Evolutionary conservation across 2,329 filamentous ascomycete species (phyloP), one percentile per base, ranked within the genome.

Genomic region (Cladosporium sphaerospermum): DNA sequence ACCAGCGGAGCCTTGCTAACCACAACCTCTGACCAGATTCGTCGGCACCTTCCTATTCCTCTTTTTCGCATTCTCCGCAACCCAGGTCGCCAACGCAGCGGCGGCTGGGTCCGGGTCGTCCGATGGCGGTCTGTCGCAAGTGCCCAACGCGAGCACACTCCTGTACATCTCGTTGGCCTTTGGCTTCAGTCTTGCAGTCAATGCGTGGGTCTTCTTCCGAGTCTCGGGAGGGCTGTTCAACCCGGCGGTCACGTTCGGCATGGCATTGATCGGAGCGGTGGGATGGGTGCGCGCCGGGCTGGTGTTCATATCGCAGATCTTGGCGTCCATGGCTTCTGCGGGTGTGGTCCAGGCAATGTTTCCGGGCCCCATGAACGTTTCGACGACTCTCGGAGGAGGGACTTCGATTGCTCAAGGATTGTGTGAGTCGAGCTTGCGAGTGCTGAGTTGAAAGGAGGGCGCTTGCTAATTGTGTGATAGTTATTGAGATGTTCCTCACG

Each of bases 401-500:
- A 75, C 74, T 3, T 74, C 73, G 1, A 60, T 75, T 19, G 67
- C 64, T 19, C 71, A 70, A 34, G 75, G 75, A 10, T 59, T 78
- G 3, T 78, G 61, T 62, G 51, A 52, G 59, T 55, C 23, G 23
- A 28, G 23, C 23, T 28, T 28, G 23, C 23, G 7, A 28, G 2
- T 28, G 23, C 23, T 28, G 7, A 28, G 4, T 37, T 32, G 13
- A 4, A 28, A 28, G 4, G 14, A 11, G 7, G 13, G 18, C 31
- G 9, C 18, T n/a, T 5, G 47, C 57, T 61, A 28, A 61, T 39
- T 4, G 9, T 33, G 3, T 9, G 3, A 16, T 50, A 62, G 59
- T 71, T 64, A 76, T 78, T 51, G 75, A 78, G 57, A 75, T 76
- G 72, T 73, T 78, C 52, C 64, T 77, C 37, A 78, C 75, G 2